These are phyloP conservation scores for Dryas alaskensis DNA, from an alignment of 306 rosid genomes.

Conservation along the genomic window DNA sequence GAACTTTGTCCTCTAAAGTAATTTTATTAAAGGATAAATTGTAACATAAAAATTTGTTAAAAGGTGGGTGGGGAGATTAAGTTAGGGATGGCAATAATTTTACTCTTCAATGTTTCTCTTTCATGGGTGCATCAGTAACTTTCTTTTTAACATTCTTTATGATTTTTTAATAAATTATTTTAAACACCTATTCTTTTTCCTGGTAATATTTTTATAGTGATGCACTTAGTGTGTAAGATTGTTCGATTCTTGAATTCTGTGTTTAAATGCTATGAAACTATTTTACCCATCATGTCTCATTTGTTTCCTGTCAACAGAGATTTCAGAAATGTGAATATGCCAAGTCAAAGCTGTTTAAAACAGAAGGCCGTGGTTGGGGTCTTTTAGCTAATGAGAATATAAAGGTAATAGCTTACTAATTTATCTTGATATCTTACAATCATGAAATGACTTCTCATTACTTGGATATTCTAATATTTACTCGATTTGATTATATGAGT, in stretches of 20 bases:
- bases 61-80: neutral
- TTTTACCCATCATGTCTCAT: conserved; percentile 16
- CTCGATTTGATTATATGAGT: neutral
- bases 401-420: conserved; percentile 49
- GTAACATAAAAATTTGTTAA: neutral
- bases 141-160: neutral
- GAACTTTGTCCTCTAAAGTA: no score
- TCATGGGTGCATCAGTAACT: neutral
- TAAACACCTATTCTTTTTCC: neutral
- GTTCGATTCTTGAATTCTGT: conserved; percentile 4
- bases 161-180: neutral
- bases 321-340: conserved; percentile 89
- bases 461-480: neutral
- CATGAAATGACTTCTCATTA: conserved; percentile 7
- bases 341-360: conserved; percentile 76
- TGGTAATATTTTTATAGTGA: neutral
- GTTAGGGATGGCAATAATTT: neutral
- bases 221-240: neutral
- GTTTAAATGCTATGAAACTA: conserved; percentile 22
- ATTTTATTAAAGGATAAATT: no score
- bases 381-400: conserved; percentile 81
- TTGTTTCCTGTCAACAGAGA: conserved; percentile 50
- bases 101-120: neutral
- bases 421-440: conserved; percentile 18
- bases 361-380: conserved; percentile 96